These are phyloP conservation scores for Claviceps pusilla DNA, from an alignment of 2,329 filamentous ascomycete species.

Conservation along the genomic window DNA sequence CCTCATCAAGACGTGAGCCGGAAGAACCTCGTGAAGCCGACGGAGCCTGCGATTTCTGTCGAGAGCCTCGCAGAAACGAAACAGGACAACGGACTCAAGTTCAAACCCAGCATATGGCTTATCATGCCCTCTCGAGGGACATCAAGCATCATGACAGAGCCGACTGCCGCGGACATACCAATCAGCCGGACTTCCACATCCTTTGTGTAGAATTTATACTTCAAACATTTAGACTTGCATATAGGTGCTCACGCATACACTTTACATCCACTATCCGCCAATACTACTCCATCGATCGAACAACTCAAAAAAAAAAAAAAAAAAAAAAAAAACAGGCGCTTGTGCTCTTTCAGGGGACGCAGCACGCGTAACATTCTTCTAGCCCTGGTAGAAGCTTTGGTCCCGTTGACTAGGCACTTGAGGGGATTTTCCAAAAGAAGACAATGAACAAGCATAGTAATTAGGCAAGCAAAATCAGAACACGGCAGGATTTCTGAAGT, in stretches of 20 bases:
- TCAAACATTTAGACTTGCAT: background rate
- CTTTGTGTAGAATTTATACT: background rate
- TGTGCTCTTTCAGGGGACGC: too few species aligned
- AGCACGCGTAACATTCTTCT: background rate
- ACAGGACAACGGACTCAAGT: slow-evolving; percentile 6
- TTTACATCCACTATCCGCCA: background rate
- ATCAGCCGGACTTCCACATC: background rate
- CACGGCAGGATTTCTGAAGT: too few species aligned
- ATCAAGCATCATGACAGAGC: background rate
- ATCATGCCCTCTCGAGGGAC: background rate
- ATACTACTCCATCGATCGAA: too few species aligned
- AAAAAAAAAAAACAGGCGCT: too few species aligned
- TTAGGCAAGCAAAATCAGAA: background rate
- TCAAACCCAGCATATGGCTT: slow-evolving; percentile 7
- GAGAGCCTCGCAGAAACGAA: slow-evolving; percentile 7
- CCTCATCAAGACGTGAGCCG: slow-evolving; percentile 7
- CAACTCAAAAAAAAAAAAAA: too few species aligned
- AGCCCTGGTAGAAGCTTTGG: background rate
- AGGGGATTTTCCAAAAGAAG: too few species aligned
- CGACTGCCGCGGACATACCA: background rate
- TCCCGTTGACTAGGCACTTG: background rate
- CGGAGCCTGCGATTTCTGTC: slow-evolving; percentile 11
- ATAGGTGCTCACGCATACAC: background rate
- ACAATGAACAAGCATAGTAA: background rate
- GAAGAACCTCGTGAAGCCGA: slow-evolving; percentile 12